Conservation (phyloP, 164 flowering plant genomes). For the Euptelea pleiosperma region DNA sequence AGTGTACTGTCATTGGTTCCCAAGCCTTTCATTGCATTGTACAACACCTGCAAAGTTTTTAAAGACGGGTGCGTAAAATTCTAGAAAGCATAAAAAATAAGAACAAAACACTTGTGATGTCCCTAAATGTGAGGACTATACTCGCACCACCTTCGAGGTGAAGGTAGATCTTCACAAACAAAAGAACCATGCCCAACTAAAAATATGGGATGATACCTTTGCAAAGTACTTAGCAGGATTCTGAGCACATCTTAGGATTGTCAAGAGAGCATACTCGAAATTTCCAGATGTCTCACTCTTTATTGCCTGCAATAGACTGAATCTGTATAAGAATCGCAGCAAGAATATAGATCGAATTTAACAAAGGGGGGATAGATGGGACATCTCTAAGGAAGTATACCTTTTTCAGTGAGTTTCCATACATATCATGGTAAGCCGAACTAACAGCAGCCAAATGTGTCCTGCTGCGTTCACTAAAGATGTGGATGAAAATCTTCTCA, state of each 20-base stretch:
- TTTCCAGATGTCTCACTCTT: no score
- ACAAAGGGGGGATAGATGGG: neutral
- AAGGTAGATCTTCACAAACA: neutral
- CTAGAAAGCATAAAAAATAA: no score
- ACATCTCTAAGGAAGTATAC: neutral
- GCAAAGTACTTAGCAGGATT: no score
- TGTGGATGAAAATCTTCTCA: conserved; percentile 37
- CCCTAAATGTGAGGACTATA: neutral
- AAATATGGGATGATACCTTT: neutral
- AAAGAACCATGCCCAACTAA: neutral
- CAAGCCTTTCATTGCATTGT: conserved; percentile 71
- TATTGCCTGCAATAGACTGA: no score
- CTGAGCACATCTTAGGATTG: no score
- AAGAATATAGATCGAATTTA: no score
- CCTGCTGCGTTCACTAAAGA: no score
- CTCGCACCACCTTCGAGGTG: neutral
- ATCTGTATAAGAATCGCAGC: neutral
- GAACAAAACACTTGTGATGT: no score
- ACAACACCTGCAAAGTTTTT: conserved; percentile 36
- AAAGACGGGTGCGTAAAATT: neutral
- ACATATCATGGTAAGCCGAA: no score
- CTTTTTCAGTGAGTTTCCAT: no score
- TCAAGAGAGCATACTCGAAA: no score
- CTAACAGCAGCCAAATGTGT: no score
- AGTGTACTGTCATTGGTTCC: conserved; percentile 62